Percentiles rank a stretch among this genome's conserved stretches.
Conservation (phyloP, 345 rosid genomes). For the Gossypium rotundifolium region DNA sequence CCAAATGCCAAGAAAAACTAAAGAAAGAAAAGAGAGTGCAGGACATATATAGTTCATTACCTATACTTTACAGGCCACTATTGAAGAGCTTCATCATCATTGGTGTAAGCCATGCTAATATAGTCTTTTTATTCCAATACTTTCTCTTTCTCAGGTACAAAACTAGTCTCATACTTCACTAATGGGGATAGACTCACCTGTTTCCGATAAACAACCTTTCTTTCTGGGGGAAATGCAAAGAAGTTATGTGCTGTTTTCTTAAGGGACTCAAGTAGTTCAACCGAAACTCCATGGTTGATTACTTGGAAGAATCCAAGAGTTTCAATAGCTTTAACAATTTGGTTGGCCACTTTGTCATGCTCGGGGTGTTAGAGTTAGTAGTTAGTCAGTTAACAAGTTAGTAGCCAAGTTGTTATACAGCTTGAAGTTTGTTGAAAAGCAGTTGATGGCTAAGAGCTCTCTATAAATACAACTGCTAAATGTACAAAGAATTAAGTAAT, state of each 20-base stretch:
- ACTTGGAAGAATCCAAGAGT: conserved; percentile 2
- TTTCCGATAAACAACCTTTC: conserved; percentile 34
- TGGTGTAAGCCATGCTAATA: conserved; percentile 46
- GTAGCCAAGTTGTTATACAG: too few relatives aligned
- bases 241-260: conserved; percentile 40
- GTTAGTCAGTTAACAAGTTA: too few relatives aligned
- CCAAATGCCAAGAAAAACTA: neutral
- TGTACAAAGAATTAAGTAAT: too few relatives aligned
- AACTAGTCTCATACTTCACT: conserved; percentile 53
- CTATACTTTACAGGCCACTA: conserved; percentile 50
- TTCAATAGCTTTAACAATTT: neutral
- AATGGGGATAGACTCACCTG: conserved; percentile 43
- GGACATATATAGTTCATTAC: conserved; percentile 6
- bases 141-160: conserved; percentile 32
- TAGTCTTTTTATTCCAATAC: conserved; percentile 66
- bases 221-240: conserved; percentile 34
- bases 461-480: too few relatives aligned
- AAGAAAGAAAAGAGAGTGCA: neutral
- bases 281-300: conserved; percentile 29
- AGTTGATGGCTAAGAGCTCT: too few relatives aligned
- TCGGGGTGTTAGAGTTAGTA: too few relatives aligned
- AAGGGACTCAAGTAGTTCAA: conserved; percentile 36
- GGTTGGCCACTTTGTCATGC: neutral
- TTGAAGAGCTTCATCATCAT: conserved; percentile 44
- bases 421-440: too few relatives aligned